A percentile compares a stretch with the other conserved stretches of the same genome.
Conservation (phyloP, 2,329 filamentous ascomycete genomes). For the Penicillium expansum region DNA sequence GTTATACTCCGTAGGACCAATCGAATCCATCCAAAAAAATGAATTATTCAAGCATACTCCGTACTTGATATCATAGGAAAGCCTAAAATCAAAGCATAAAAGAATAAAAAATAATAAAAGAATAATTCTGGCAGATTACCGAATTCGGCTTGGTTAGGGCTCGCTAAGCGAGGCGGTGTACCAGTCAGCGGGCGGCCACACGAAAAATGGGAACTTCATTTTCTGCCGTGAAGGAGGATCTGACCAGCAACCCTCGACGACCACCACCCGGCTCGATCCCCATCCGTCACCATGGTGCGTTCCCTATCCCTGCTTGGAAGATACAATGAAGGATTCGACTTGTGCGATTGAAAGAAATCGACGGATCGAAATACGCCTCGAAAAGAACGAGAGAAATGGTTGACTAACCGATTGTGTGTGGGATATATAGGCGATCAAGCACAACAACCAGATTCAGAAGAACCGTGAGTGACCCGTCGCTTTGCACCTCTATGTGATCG, state of each 20-base stretch:
- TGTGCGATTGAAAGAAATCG: constrained; percentile 14
- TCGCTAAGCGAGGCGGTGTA: constrained; percentile 46
- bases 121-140: constrained; percentile 22
- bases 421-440: constrained; percentile 82
- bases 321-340: constrained; percentile 11
- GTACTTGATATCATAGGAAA: not conserved
- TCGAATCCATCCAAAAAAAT: not conserved
- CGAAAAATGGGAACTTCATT: constrained; percentile 41
- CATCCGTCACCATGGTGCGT: constrained; percentile 54
- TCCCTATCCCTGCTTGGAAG: constrained; percentile 19
- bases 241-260: constrained; percentile 48
- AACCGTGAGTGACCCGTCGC: constrained; percentile 66
- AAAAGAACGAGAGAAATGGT: constrained; percentile 17
- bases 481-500: constrained; percentile 1
- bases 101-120: not conserved
- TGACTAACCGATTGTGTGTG: constrained; percentile 31
- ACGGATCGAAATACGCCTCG: constrained; percentile 8
- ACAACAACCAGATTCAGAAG: constrained; percentile 98
- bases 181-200: constrained; percentile 40
- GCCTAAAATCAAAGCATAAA: not conserved
- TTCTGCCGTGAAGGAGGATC: constrained; percentile 40
- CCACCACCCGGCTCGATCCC: constrained; percentile 50
- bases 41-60: not conserved
- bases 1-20: not conserved
- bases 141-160: constrained; percentile 37